Evolutionary conservation across 2,329 filamentous ascomycete genomes (phyloP).

Genomic region (Albifimbria verrucaria): DNA sequence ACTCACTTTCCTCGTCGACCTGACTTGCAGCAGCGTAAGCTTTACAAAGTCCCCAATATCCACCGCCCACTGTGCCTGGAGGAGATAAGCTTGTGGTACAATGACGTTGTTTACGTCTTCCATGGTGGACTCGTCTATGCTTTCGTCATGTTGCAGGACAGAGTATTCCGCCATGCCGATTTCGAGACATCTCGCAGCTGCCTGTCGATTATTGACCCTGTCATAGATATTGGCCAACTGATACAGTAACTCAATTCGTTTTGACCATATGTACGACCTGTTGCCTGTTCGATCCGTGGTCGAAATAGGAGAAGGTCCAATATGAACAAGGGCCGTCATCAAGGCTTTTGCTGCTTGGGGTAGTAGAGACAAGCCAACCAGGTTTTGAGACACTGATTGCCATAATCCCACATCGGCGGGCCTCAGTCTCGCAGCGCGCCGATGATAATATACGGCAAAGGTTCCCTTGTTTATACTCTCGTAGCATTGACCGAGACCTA

Average conservation of each 20-base stretch:
- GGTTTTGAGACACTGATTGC: neutral
- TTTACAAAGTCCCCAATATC: neutral
- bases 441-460: neutral
- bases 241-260: neutral
- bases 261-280: neutral
- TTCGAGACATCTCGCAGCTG: neutral
- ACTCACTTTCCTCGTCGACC: neutral
- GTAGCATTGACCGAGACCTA: neutral
- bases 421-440: neutral
- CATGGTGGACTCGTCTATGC: neutral
- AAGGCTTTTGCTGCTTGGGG: neutral
- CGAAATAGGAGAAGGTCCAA: neutral
- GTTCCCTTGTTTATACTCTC: neutral
- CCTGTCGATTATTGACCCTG: neutral
- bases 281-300: neutral
- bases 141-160: neutral
- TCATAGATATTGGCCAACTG: neutral
- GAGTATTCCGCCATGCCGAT: neutral
- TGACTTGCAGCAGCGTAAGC: neutral
- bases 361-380: neutral
- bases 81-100: neutral
- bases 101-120: neutral
- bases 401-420: neutral
- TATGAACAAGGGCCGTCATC: neutral
- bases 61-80: neutral